Base-by-base conservation (phyloP, 2,329 filamentous ascomycete species). In the Aspergillus sp. region DNA sequence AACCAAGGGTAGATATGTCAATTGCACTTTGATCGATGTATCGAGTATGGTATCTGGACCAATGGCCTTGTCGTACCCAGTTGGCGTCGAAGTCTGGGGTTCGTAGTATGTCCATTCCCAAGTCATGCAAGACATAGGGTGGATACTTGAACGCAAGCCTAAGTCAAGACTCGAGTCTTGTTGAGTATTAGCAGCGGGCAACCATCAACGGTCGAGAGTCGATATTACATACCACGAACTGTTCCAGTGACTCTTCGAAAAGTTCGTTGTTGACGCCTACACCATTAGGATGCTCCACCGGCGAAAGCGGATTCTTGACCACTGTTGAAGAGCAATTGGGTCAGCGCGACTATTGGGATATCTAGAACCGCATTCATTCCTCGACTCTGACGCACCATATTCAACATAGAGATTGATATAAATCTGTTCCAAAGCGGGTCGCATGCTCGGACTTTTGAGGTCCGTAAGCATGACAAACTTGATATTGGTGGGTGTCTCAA, bases 331-430 rank as follows among this genome's bases (percentile, higher is more conserved):
- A 29, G 19, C 19, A 47, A 39, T 34, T 27, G 26, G 47, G 50
- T 55, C 38, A 57, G 47, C 32, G 40, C n/a, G 7, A n/a, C 7
- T 2, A 29, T 12, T 40, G 10, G 28, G 10, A 7, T 10, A 33
- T 19, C 41, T 32, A 12, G 19, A 19, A 19, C 19, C 19, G 19
- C 19, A 19, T 19, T 19, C 19, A 19, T 19, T 19, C 19, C 19
- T 19, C 19, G 19, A 19, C 19, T 19, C 19, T 32, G 39, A 59
- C 58, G 10, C 68, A 88, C 86, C 85, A 61, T 93, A 98, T 73
- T 98, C 93, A 12, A 98, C 91, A 73, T 93, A 98, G 27, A 97
- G 79, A 66, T 94, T 97, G 48, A 96, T 94, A 68, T 96, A 98
- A 52, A 98, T 96, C 76, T 98, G 93, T 66, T 98, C 90, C 61